phyloP scores from a whole-genome alignment of 2,329 filamentous ascomycete species.

The Paraphoma sp. region DNA sequence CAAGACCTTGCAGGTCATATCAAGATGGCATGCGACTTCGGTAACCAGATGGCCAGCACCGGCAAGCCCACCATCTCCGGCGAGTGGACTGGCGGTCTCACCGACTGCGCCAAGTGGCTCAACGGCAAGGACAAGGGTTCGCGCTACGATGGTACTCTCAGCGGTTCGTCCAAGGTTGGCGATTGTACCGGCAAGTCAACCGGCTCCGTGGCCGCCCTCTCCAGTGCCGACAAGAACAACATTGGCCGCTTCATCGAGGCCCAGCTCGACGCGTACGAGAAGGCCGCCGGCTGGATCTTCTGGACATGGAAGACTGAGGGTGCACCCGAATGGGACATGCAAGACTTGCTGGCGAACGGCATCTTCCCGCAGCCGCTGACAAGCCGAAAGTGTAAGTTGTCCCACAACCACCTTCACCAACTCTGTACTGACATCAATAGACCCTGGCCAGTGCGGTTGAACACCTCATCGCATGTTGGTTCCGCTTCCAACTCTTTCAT shows the following conservation, averaged over 20 bases:
- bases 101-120: constrained; percentile 57
- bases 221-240: constrained; percentile 51
- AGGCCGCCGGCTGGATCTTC: constrained; percentile 57
- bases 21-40: constrained; percentile 53
- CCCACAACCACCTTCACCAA: background rate
- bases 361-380: constrained; percentile 58
- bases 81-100: constrained; percentile 57
- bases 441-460: constrained; percentile 46
- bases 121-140: constrained; percentile 57
- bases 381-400: constrained; percentile 46
- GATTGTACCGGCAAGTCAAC: constrained; percentile 54
- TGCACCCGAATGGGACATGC: constrained; percentile 58
- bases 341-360: constrained; percentile 50
- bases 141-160: constrained; percentile 53
- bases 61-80: constrained; percentile 57
- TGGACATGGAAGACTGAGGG: constrained; percentile 60
- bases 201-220: constrained; percentile 52
- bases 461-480: constrained; percentile 2
- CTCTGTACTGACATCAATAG: constrained; percentile 30
- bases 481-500: constrained; percentile 11
- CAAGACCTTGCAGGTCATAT: constrained; percentile 50
- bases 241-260: constrained; percentile 55
- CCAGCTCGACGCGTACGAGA: constrained; percentile 57
- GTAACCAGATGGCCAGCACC: constrained; percentile 53
- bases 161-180: constrained; percentile 48